These are phyloP conservation scores for Vitis hybrid DNA, from an alignment of 177 flowering plant species.

Conservation along the genomic window DNA sequence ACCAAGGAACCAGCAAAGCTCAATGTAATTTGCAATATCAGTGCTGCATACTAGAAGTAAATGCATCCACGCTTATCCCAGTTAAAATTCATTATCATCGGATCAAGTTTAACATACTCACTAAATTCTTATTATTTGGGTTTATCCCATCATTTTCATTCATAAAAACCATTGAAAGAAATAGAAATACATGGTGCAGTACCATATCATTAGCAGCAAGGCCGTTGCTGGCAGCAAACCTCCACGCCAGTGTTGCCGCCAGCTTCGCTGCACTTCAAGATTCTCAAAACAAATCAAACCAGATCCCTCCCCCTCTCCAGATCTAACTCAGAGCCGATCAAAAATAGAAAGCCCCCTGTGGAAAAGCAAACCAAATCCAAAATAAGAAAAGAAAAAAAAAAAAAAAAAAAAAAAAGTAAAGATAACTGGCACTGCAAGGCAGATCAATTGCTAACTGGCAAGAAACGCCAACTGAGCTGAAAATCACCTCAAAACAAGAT, in stretches of 20 bases:
- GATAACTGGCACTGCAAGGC: no score
- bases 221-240: constrained; percentile 66
- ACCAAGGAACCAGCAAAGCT: no score
- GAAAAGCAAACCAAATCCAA: not conserved
- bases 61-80: no score
- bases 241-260: constrained; percentile 78
- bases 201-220: constrained; percentile 69
- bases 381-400: not conserved
- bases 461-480: no score
- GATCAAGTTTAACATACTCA: not conserved
- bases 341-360: constrained; percentile 32
- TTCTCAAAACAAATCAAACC: constrained; percentile 15
- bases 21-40: no score
- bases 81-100: no score
- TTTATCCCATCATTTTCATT: not conserved
- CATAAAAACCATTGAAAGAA: not conserved
- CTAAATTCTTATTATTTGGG: not conserved
- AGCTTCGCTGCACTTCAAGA: constrained; percentile 40
- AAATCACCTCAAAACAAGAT: no score
- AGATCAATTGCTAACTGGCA: no score
- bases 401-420: no score
- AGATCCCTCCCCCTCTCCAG: constrained; percentile 27
- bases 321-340: constrained; percentile 33
- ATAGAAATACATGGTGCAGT: constrained; percentile 2
- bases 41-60: no score